These are phyloP conservation scores for Galerina sulciceps DNA, from an alignment of 768 basidiomycete species.

Conservation along the genomic window DNA sequence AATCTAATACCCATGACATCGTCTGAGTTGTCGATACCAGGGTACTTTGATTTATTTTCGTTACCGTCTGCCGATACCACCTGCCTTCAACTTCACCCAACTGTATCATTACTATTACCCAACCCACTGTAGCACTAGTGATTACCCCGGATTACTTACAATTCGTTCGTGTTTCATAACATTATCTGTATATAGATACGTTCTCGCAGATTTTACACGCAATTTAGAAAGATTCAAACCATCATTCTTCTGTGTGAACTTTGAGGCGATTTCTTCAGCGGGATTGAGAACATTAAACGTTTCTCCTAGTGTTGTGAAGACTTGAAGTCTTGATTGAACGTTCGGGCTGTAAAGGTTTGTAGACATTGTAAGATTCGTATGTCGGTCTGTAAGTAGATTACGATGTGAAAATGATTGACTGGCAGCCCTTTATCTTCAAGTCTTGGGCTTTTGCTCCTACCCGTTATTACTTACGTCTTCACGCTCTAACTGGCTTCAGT, in stretches of 20 bases:
- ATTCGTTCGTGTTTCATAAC: not conserved
- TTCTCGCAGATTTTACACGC: not conserved
- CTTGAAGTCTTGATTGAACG: too few species aligned
- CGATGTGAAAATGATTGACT: too few species aligned
- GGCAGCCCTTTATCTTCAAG: too few species aligned
- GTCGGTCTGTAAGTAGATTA: too few species aligned
- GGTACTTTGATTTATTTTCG: conserved; percentile 4
- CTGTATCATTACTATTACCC: conserved; percentile 2
- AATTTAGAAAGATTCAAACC: not conserved
- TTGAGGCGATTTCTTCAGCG: too few species aligned
- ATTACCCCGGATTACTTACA: not conserved
- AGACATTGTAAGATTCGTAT: too few species aligned
- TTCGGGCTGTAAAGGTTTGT: too few species aligned
- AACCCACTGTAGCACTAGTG: conserved; percentile 19
- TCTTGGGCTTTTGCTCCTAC: too few species aligned
- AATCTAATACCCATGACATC: conserved; percentile 26
- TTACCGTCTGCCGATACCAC: not conserved
- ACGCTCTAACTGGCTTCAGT: too few species aligned
- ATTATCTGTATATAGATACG: not conserved
- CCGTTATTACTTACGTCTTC: too few species aligned
- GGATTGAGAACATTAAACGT: too few species aligned
- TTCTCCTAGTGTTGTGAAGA: too few species aligned
- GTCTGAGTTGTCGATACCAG: conserved; percentile 18
- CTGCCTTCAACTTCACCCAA: not conserved
- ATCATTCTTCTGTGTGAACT: not conserved